phyloP scores from a whole-genome alignment of 306 rosid genomes.

The Acacia crassicarpa region DNA sequence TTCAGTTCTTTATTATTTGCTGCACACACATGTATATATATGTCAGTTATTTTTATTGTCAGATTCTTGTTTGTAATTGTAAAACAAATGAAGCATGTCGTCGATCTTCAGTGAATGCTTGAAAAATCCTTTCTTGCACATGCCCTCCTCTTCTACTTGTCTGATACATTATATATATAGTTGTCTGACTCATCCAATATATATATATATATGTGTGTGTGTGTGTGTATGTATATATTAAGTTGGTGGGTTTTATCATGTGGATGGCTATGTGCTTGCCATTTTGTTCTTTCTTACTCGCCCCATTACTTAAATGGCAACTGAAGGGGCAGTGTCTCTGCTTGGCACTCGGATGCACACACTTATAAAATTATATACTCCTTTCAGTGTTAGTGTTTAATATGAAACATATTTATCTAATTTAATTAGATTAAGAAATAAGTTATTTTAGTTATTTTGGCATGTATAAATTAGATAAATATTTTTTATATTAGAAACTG shows the following conservation, averaged over 20 bases:
- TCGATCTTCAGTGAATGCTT: conserved; percentile 58
- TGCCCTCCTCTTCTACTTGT: conserved; percentile 48
- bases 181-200: conserved; percentile 33
- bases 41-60: conserved; percentile 32
- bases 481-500: too few relatives aligned
- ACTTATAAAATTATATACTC: too few relatives aligned
- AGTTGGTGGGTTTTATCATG: conserved; percentile 32
- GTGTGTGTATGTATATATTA: too few relatives aligned
- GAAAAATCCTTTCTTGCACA: conserved; percentile 43
- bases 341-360: neutral
- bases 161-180: conserved; percentile 27
- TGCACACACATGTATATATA: too few relatives aligned
- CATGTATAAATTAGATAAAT: too few relatives aligned
- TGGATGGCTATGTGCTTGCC: conserved; percentile 38
- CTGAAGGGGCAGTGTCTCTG: neutral
- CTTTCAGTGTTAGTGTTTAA: too few relatives aligned
- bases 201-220: conserved; percentile 21
- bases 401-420: too few relatives aligned
- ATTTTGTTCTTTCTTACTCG: neutral
- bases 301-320: neutral
- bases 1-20: neutral
- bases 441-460: too few relatives aligned
- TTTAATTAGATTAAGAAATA: too few relatives aligned
- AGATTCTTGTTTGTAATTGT: conserved; percentile 31
- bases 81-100: conserved; percentile 36